Percentiles rank a stretch among this genome's conserved stretches.
phyloP scores from a whole-genome alignment of 2,329 filamentous ascomycete genomes.

The Aspergillus hortae region DNA sequence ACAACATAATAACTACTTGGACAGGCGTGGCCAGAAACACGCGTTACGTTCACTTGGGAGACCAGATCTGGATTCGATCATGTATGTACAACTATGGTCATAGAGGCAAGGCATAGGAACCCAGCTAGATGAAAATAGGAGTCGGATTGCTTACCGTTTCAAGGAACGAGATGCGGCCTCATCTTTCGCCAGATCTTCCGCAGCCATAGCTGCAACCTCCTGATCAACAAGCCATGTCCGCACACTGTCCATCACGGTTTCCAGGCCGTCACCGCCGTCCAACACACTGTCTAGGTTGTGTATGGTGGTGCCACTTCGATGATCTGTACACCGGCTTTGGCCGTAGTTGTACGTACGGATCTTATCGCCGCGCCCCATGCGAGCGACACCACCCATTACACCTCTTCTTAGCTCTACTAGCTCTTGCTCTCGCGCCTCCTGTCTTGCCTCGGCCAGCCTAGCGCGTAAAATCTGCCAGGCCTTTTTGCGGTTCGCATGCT shows the following conservation, averaged over 20 bases:
- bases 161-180: slow-evolving; percentile 10
- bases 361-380: slow-evolving; percentile 89
- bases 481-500: slow-evolving; percentile 80
- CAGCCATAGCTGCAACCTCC: slow-evolving; percentile 69
- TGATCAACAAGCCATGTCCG: slow-evolving; percentile 69
- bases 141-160: slow-evolving; percentile 4
- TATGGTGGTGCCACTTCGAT: slow-evolving; percentile 74
- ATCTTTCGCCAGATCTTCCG: slow-evolving; percentile 55
- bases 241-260: slow-evolving; percentile 74
- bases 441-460: slow-evolving; percentile 71
- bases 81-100: background rate
- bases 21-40: too few relatives aligned
- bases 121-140: background rate
- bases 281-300: slow-evolving; percentile 80
- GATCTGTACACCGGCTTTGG: slow-evolving; percentile 81
- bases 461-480: slow-evolving; percentile 84
- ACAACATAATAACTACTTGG: too few relatives aligned
- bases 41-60: too few relatives aligned
- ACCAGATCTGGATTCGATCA: background rate
- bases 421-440: slow-evolving; percentile 81
- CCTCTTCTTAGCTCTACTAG: slow-evolving; percentile 70
- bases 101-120: background rate
- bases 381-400: slow-evolving; percentile 70
- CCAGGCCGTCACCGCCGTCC: slow-evolving; percentile 67
- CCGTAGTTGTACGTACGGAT: slow-evolving; percentile 84